Evolutionary conservation across 2,329 filamentous ascomycete species (phyloP), one percentile per base, ranked within the genome.

Genomic region (Alternaria triticimaculans): DNA sequence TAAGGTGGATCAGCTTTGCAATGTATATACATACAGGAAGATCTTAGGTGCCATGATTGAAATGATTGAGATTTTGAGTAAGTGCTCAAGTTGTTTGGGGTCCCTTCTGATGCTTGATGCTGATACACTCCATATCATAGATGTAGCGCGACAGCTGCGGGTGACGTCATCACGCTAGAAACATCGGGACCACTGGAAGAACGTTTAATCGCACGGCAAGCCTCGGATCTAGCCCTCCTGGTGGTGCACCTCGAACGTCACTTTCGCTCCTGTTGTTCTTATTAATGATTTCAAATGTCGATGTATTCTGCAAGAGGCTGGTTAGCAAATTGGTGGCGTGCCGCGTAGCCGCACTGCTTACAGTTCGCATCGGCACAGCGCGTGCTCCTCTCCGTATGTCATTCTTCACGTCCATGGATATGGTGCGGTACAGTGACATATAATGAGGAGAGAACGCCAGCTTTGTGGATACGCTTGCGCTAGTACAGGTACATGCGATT

Each of bases 1-100:
- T 5, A 58, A 2, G 14, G 2, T 26, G 2, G 26, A 45, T 2
- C 1, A n/a, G 9, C 49, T 15, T 12, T 15, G 7, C 46, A 8
- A n/a, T 20, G 25, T 12, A 10, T 58, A 43, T 15, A 23, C 63
- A 28, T 63, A 73, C 71, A 73, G 61, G 44, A 75, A 75, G 18
- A 75, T 66, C 23, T 72, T 75, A 0, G 71, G 70, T 50, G 70
- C 62, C 72, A 74, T 75, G 21, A n/a, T 33, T 46, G 2, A 23
- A 43, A 1, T 2, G 1, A 25, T 23, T 10, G 37, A 6, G 37
- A 5, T 12, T 18, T 3, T 41, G 12, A 23, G 1, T 15, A 14
- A 20, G 18, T 6, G n/a, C 14, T 30, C 11, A 10, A 9, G 28
- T 10, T 21, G 15, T 28, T 11, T 37, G 2, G 30, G 9, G 7